phyloP scores from a whole-genome alignment of 176 grass and related monocot species.

The Aechmea fasciata region DNA sequence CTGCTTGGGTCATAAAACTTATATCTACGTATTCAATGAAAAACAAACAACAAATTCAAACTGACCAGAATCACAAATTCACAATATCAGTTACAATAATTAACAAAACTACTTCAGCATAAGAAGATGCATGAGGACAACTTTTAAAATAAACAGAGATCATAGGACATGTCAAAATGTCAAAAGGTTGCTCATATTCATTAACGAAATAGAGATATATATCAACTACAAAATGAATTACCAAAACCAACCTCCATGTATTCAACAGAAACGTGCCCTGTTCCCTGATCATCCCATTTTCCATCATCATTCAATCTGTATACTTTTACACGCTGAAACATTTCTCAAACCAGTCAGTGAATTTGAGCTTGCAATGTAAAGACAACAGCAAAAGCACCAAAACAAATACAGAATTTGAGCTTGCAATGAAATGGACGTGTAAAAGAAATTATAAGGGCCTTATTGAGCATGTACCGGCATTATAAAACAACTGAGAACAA shows the following conservation, averaged over 20 bases:
- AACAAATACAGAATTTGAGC: conserved; percentile 4
- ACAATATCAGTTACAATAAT: not conserved
- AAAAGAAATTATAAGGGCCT: not conserved
- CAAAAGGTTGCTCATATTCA: not conserved
- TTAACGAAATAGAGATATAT: not conserved
- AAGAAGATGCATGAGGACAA: too few species aligned
- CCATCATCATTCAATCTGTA: conserved; percentile 48
- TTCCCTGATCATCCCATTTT: conserved; percentile 74
- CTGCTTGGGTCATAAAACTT: not conserved
- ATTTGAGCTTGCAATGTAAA: not conserved
- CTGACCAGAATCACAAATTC: not conserved
- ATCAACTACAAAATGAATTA: conserved; percentile 6
- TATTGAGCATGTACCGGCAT: too few species aligned
- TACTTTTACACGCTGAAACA: conserved; percentile 67
- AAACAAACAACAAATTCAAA: not conserved
- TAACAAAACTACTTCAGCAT: too few species aligned
- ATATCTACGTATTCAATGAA: not conserved
- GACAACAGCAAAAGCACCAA: conserved; percentile 9
- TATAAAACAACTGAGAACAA: too few species aligned
- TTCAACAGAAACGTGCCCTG: conserved; percentile 66
- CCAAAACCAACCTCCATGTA: conserved; percentile 45
- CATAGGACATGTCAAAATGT: not conserved
- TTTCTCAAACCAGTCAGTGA: conserved; percentile 21
- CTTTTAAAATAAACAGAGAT: not conserved
- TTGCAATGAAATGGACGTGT: not conserved